Evolutionary conservation across 805 yeast species (phyloP).

Genomic region (Kluyveromyces starmeri): DNA sequence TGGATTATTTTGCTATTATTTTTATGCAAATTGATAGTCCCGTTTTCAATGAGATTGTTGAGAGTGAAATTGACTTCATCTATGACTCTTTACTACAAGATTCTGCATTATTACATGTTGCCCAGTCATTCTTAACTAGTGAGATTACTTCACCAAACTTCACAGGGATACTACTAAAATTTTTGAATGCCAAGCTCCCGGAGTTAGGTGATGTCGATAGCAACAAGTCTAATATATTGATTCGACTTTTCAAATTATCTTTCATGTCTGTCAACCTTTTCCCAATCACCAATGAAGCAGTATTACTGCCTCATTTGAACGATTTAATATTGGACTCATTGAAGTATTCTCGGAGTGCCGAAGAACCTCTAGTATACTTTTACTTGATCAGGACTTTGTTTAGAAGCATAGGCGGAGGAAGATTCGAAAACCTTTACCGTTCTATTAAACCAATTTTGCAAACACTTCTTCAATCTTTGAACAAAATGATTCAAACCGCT

Average conservation of each 20-base stretch:
- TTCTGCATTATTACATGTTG: constrained; percentile 79
- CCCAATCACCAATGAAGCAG: constrained; percentile 80
- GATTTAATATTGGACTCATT: constrained; percentile 74
- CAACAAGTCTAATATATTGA: constrained; percentile 68
- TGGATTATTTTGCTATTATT: constrained; percentile 92
- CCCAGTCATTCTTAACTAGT: constrained; percentile 88
- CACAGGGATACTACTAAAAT: constrained; percentile 72
- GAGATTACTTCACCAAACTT: constrained; percentile 92
- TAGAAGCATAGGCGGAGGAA: constrained; percentile 93
- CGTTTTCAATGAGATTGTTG: constrained; percentile 86
- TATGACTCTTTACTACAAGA: constrained; percentile 74
- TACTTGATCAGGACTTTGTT: constrained; percentile 81
- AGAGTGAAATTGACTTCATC: constrained; percentile 66
- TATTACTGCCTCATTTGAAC: constrained; percentile 79
- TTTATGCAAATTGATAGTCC: constrained; percentile 93
- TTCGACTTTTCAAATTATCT: constrained; percentile 81
- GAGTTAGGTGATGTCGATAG: constrained; percentile 76
- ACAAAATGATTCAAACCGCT: constrained; percentile 73
- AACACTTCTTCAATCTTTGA: constrained; percentile 74
- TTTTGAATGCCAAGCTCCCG: constrained; percentile 61
- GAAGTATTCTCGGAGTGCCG: constrained; percentile 70
- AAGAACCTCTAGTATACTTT: constrained; percentile 86
- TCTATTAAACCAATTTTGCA: constrained; percentile 89
- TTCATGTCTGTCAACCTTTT: constrained; percentile 93
- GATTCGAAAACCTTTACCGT: constrained; percentile 87